A percentile compares a stretch with the other conserved stretches of the same genome.
Conservation (phyloP, 108 stramenopile species). For the Craspedostauros australis region DNA sequence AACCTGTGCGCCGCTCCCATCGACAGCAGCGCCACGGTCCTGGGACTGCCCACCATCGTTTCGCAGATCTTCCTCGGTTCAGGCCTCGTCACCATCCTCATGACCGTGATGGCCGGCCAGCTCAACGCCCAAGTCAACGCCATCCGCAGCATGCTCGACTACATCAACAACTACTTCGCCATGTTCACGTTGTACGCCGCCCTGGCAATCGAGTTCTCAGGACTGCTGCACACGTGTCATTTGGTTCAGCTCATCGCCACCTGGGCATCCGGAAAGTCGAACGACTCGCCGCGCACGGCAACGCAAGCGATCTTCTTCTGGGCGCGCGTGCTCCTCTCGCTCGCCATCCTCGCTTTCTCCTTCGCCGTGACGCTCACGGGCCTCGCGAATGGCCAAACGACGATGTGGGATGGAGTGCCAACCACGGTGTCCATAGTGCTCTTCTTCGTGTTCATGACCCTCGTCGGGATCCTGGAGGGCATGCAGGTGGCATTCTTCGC, state of each 20-base stretch:
- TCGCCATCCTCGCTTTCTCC: constrained; percentile 35
- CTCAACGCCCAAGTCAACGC: constrained; percentile 41
- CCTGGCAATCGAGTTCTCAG: constrained; percentile 52
- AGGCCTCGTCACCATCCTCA: constrained; percentile 50
- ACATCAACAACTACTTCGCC: constrained; percentile 64
- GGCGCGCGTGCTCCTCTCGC: constrained; percentile 38
- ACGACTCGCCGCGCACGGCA: neutral
- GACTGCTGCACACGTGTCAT: constrained; percentile 58
- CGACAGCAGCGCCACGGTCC: constrained; percentile 17
- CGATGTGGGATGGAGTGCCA: constrained; percentile 33
- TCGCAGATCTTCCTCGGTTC: constrained; percentile 38
- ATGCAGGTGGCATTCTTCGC: constrained; percentile 64
- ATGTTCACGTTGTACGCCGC: constrained; percentile 41
- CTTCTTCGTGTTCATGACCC: constrained; percentile 29
- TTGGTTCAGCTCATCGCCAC: constrained; percentile 43
- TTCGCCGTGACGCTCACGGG: constrained; percentile 45
- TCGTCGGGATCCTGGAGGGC: constrained; percentile 55
- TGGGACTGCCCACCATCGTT: constrained; percentile 25
- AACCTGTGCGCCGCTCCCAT: constrained; percentile 45
- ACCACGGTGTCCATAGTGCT: constrained; percentile 23
- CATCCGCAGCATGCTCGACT: constrained; percentile 60
- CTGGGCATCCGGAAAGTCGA: constrained; percentile 10
- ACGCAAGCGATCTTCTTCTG: constrained; percentile 37
- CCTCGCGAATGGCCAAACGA: constrained; percentile 32
- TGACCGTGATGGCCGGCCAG: constrained; percentile 56